Conservation (phyloP, 106 monocot species). For the Platanthera zijinensis region DNA sequence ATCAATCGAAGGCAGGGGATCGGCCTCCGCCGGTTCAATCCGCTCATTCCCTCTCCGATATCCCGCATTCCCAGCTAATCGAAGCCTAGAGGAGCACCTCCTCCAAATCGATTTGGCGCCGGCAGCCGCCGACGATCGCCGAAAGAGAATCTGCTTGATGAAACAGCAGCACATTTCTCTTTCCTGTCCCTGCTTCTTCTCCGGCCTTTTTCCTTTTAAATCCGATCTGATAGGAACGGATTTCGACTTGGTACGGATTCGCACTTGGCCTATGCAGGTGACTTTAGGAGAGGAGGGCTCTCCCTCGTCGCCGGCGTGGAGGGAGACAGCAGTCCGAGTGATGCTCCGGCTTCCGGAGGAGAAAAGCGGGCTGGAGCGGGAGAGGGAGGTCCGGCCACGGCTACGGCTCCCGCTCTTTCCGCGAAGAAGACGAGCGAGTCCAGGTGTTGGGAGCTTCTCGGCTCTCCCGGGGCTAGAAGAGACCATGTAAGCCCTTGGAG, state of each 20-base stretch:
- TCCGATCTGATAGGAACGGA: not conserved
- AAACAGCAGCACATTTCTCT: conserved; percentile 3
- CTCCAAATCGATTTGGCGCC: conserved; percentile 9
- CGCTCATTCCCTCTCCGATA: not conserved
- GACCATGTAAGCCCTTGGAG: conserved; percentile 15
- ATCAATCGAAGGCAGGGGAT: not conserved
- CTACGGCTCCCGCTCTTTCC: conserved; percentile 24
- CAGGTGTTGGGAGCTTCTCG: conserved; percentile 56
- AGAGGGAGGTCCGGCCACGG: conserved; percentile 11
- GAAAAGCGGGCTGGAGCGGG: conserved; percentile 51
- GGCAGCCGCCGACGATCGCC: not conserved
- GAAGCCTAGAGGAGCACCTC: conserved; percentile 5
- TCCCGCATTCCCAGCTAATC: conserved; percentile 2
- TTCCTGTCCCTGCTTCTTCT: not conserved
- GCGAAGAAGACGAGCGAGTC: conserved; percentile 30
- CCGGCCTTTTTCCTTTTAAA: not conserved
- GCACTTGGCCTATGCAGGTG: conserved; percentile 93
- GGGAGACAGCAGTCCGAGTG: not conserved
- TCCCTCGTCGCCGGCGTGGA: conserved; percentile 5
- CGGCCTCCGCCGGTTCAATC: not conserved
- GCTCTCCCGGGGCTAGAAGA: conserved; percentile 58
- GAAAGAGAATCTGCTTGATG: not conserved
- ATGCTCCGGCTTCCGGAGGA: conserved; percentile 13
- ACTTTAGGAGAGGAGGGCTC: conserved; percentile 89
- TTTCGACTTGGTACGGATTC: conserved; percentile 36